A percentile compares a stretch with the other conserved stretches of the same genome.
phyloP scores from a whole-genome alignment of 176 grass and related monocot species.

The Elaeis guineensis region DNA sequence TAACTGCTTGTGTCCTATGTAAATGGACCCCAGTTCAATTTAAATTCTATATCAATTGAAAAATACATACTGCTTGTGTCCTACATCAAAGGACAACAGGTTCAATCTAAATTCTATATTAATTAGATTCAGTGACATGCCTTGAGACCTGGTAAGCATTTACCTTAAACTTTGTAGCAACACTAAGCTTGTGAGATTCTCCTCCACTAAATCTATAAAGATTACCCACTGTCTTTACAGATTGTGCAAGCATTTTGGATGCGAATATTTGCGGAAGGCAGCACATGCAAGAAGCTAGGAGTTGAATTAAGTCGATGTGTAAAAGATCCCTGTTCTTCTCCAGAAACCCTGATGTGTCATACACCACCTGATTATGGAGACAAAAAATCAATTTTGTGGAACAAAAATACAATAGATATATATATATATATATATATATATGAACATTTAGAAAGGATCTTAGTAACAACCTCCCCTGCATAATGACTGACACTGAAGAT shows the following conservation, averaged over 20 bases:
- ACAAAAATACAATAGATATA: neutral
- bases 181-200: slow-evolving; percentile 90
- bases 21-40: no score
- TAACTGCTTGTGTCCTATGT: no score
- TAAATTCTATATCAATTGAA: no score
- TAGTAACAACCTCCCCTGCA: slow-evolving; percentile 71
- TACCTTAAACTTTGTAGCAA: slow-evolving; percentile 98
- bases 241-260: slow-evolving; percentile 84
- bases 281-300: slow-evolving; percentile 69
- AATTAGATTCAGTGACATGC: no score
- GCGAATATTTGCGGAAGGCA: slow-evolving; percentile 72
- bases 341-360: slow-evolving; percentile 88
- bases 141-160: neutral
- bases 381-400: slow-evolving; percentile 3
- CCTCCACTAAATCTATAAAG: slow-evolving; percentile 62
- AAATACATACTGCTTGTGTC: no score
- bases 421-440: no score
- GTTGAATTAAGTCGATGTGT: slow-evolving; percentile 83
- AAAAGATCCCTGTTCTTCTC: slow-evolving; percentile 99
- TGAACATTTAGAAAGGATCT: no score
- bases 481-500: slow-evolving; percentile 76
- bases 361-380: slow-evolving; percentile 48
- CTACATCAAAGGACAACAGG: no score
- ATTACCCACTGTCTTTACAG: slow-evolving; percentile 40
- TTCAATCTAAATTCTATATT: no score